Evolutionary conservation across 208 protist species (phyloP).

Genomic region (Trypanosoma theileri): DNA sequence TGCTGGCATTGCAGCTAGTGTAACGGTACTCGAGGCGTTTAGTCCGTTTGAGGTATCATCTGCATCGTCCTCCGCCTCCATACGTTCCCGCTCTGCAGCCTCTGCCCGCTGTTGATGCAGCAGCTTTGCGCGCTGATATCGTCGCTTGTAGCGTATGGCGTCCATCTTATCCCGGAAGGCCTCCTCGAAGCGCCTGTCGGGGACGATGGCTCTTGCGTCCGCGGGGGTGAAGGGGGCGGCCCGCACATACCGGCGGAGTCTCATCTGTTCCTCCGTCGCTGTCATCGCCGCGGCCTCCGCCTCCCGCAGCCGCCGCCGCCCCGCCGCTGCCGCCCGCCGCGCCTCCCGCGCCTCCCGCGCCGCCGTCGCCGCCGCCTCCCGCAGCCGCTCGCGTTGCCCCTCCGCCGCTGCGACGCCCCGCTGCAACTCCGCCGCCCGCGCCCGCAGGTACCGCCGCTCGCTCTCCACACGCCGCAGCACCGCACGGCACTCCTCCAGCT

Average conservation of each 20-base stretch:
- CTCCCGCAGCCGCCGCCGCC: conserved; percentile 20
- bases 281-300: conserved; percentile 28
- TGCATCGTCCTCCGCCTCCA: conserved; percentile 44
- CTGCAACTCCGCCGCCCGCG: conserved; percentile 31
- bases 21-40: neutral
- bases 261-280: conserved; percentile 45
- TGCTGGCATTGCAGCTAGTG: too few species aligned
- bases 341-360: conserved; percentile 30
- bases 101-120: conserved; percentile 39
- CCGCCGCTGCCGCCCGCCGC: conserved; percentile 22
- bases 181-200: conserved; percentile 73
- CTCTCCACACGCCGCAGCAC: conserved; percentile 57
- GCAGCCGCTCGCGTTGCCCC: conserved; percentile 26
- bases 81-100: conserved; percentile 38
- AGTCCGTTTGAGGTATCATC: neutral
- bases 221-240: conserved; percentile 23
- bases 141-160: conserved; percentile 40
- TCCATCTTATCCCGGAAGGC: conserved; percentile 79
- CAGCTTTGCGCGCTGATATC: conserved; percentile 16
- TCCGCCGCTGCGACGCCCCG: conserved; percentile 24
- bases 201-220: conserved; percentile 36
- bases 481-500: conserved; percentile 41
- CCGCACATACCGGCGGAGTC: conserved; percentile 53
- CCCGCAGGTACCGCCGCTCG: conserved; percentile 45
- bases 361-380: conserved; percentile 30